Percentiles rank a stretch among this genome's conserved stretches.
Conservation (phyloP, 2,329 filamentous ascomycete genomes). For the Trichoderma sp. region DNA sequence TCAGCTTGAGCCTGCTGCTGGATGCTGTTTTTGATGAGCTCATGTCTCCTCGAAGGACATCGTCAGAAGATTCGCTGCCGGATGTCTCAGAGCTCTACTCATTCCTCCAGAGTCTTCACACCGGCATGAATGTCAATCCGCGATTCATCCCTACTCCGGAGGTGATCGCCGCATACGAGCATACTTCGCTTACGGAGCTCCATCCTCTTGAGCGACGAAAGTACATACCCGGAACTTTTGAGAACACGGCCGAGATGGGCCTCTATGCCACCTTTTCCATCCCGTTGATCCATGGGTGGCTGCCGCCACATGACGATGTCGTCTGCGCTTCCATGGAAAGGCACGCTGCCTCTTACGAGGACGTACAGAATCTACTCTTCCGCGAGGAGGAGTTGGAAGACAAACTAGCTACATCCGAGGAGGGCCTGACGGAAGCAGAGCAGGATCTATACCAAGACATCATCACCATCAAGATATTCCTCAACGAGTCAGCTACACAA, state of each 20-base stretch:
- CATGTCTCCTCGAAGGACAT: constrained; percentile 70
- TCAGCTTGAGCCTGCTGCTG: constrained; percentile 80
- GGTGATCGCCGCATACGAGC: constrained; percentile 47
- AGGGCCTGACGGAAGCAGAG: constrained; percentile 67
- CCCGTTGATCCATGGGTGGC: constrained; percentile 89
- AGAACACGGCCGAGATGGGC: constrained; percentile 83
- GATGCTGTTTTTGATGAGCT: constrained; percentile 93
- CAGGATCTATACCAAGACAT: constrained; percentile 82
- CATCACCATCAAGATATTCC: constrained; percentile 76
- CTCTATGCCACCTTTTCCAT: constrained; percentile 87
- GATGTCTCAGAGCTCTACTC: constrained; percentile 85
- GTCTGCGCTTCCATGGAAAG: constrained; percentile 69
- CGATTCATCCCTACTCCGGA: constrained; percentile 67
- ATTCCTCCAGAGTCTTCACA: constrained; percentile 86
- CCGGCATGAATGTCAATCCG: constrained; percentile 97
- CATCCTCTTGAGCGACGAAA: constrained; percentile 50
- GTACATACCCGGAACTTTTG: constrained; percentile 69
- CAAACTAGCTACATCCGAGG: constrained; percentile 53
- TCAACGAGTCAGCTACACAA: constrained; percentile 79
- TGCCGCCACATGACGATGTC: constrained; percentile 66
- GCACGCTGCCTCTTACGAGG: constrained; percentile 82
- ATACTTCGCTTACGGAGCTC: constrained; percentile 52
- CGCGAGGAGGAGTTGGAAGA: constrained; percentile 83
- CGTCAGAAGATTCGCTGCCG: constrained; percentile 64
- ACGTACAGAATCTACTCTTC: constrained; percentile 85